Base-by-base conservation (phyloP, 331 rosid genomes). In the Malus hybrid region DNA sequence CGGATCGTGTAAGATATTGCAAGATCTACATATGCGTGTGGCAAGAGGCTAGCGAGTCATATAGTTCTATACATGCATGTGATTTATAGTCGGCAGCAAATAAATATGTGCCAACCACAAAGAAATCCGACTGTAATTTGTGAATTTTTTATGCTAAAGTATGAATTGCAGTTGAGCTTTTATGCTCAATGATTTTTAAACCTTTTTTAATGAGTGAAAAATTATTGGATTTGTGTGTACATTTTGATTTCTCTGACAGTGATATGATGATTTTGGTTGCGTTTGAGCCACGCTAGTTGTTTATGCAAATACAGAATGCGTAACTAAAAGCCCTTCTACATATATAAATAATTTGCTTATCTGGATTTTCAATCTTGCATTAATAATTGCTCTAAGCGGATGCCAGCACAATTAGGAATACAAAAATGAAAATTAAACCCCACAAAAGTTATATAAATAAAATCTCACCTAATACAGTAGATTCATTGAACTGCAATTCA, bases 271-370 rank as follows among this genome's bases (percentile, higher is more conserved):
- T 63, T 34, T 67, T 16, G 69, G 78, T 80, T 68, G 87, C 93
- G 90, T 90, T 80, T 61, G 79, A 79, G 69, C 67, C 77, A 90
- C 84, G 91, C 56, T 67, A 83, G 46, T 67, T 70, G 12, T 70
- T 34, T 56, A 56, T 78, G 75, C 46, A 72, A 59, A 65, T 65
- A 57, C 24, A 68, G 7, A 63, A 57, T 60, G 48, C 48, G 1
- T 68, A 73, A 54, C 22, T 19, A 3, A 19, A 55, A 52, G 69
- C 59, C 85, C 71, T 80, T 71, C 42, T 36, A 36, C 42, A 80
- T 76, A n/a, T 36, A 36, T 36, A 36, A 36, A 36, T 28, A 29
- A 39, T 27, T 36, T 36, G 20, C 80, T 67, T 65, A 3, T 50
- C 60, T 14, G 28, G 31, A 46, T 10, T 50, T 62, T 70, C 33